Evolutionary conservation across 352 stramenopile genomes (phyloP).

Genomic region (Pythium apleroticum): DNA sequence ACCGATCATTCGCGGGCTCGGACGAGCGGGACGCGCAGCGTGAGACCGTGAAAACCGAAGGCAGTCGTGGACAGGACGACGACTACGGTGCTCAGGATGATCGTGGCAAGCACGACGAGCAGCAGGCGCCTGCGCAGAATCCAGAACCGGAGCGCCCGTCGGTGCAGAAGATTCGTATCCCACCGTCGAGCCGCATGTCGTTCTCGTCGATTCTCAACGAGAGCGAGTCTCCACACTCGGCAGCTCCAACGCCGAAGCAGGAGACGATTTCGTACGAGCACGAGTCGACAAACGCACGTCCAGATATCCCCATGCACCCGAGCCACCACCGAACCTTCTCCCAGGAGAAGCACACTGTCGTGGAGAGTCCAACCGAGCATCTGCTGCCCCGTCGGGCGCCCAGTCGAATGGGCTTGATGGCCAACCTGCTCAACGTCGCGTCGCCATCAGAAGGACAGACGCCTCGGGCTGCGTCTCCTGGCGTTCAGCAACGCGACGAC

Average conservation of each 20-base stretch:
- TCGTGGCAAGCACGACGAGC: constrained; percentile 11
- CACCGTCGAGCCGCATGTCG: constrained; percentile 77
- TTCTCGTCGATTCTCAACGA: constrained; percentile 90
- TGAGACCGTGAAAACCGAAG: neutral
- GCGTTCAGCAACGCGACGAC: constrained; percentile 4
- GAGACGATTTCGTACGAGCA: constrained; percentile 17
- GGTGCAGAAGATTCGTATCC: constrained; percentile 34
- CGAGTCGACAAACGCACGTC: constrained; percentile 10
- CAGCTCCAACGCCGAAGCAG: constrained; percentile 36
- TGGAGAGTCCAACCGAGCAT: constrained; percentile 56
- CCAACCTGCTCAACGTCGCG: constrained; percentile 72
- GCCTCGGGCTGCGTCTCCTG: constrained; percentile 41
- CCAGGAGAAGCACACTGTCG: constrained; percentile 23
- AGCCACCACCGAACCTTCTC: constrained; percentile 17
- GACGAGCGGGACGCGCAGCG: neutral
- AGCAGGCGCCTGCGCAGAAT: constrained; percentile 13
- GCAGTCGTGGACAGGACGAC: neutral
- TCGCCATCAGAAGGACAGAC: constrained; percentile 46
- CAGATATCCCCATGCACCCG: constrained; percentile 24
- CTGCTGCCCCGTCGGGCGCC: constrained; percentile 44
- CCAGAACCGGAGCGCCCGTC: constrained; percentile 15
- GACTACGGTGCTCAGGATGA: neutral
- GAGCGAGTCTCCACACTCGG: constrained; percentile 67
- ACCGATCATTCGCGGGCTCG: neutral
- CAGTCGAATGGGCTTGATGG: constrained; percentile 77